Conservation (phyloP, 352 stramenopile species). For the Plasmopara muralis region DNA sequence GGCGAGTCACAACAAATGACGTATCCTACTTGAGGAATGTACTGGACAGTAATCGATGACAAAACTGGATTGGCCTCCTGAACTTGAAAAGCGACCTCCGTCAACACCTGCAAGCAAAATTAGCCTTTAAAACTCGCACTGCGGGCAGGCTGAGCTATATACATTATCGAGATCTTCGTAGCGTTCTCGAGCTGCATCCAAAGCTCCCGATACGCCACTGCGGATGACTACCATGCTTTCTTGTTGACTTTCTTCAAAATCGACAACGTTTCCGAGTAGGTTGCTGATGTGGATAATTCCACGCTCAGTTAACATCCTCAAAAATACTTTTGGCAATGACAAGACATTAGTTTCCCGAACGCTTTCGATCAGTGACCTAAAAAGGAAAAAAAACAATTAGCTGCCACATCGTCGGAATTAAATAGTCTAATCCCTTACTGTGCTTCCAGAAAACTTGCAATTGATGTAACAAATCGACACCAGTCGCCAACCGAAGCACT, state of each 20-base stretch:
- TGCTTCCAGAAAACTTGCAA: slow-evolving; percentile 48
- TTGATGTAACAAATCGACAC: slow-evolving; percentile 50
- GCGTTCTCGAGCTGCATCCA: slow-evolving; percentile 59
- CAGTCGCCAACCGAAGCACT: slow-evolving; percentile 61
- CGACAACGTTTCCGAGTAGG: slow-evolving; percentile 75
- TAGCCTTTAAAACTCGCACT: not conserved
- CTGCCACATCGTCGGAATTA: not conserved
- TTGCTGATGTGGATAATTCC: slow-evolving; percentile 58
- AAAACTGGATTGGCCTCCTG: slow-evolving; percentile 66
- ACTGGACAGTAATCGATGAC: slow-evolving; percentile 75
- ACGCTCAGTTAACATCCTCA: slow-evolving; percentile 27
- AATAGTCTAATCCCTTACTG: slow-evolving; percentile 36
- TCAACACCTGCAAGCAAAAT: slow-evolving; percentile 49
- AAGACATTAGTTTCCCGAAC: slow-evolving; percentile 11
- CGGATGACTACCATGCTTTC: slow-evolving; percentile 59
- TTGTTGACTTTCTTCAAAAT: slow-evolving; percentile 71
- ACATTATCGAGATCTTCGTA: slow-evolving; percentile 85
- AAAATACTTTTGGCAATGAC: slow-evolving; percentile 31
- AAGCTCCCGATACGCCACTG: slow-evolving; percentile 57
- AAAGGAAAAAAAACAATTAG: not conserved
- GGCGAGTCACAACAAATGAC: slow-evolving; percentile 72
- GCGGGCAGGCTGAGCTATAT: not conserved
- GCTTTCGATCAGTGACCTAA: slow-evolving; percentile 25
- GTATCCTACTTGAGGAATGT: slow-evolving; percentile 84
- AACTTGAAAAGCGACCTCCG: slow-evolving; percentile 76